Evolutionary conservation across 2,329 filamentous ascomycete species (phyloP).

Genomic region (Teratosphaeria zuluensis): DNA sequence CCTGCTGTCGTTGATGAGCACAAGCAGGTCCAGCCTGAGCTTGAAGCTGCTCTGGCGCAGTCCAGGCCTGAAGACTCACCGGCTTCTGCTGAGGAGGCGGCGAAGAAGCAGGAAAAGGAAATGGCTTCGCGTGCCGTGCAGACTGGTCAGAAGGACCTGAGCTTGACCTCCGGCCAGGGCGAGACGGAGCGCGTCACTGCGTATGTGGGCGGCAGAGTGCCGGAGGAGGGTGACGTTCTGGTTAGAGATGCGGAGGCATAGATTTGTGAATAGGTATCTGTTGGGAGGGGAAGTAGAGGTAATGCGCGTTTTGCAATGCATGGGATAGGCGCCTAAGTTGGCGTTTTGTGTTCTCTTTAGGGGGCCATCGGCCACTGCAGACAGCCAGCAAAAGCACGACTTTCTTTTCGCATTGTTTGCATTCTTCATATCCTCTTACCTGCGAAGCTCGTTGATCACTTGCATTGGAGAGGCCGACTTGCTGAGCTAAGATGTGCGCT

Average conservation of each 20-base stretch:
- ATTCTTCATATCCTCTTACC: too few species aligned
- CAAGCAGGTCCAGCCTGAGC: conserved; percentile 10
- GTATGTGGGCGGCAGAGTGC: conserved; percentile 21
- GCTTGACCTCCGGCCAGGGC: conserved; percentile 15
- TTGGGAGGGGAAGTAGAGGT: background rate
- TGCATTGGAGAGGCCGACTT: too few species aligned
- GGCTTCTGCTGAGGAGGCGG: conserved; percentile 2
- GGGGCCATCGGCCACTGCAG: background rate
- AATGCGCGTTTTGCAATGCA: background rate
- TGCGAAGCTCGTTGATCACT: too few species aligned
- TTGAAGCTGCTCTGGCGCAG: conserved; percentile 13
- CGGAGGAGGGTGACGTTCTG: conserved; percentile 24
- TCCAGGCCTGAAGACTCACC: conserved; percentile 3
- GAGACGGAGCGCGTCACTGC: conserved; percentile 19
- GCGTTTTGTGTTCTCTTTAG: background rate
- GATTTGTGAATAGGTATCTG: background rate
- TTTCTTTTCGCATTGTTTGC: background rate
- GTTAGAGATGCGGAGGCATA: conserved; percentile 17
- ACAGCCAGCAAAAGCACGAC: background rate
- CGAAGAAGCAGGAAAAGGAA: conserved; percentile 3
- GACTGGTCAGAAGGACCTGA: conserved; percentile 5
- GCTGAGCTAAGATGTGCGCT: too few species aligned
- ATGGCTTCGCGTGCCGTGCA: conserved; percentile 3
- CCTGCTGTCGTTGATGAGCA: conserved; percentile 8
- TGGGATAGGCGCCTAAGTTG: background rate